Conservation (phyloP, 192 early-diverging fungal species). For the Chytriomyces sp. region DNA sequence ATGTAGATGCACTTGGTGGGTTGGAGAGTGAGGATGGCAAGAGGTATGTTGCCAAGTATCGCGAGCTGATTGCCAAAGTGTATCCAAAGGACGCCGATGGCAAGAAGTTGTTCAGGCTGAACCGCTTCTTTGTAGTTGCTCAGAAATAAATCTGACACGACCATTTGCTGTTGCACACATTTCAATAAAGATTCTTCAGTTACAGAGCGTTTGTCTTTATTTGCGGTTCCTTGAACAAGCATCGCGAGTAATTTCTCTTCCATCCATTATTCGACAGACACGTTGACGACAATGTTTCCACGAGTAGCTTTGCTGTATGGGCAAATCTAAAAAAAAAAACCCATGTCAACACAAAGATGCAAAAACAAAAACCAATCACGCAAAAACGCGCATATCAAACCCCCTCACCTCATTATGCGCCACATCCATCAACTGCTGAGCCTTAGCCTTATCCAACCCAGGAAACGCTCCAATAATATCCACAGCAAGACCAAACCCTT, state of each 20-base stretch:
- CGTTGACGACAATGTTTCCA: conserved; percentile 43
- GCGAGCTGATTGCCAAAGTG: conserved; percentile 14
- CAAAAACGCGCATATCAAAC: not conserved
- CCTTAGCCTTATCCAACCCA: conserved; percentile 40
- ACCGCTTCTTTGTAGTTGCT: conserved; percentile 21
- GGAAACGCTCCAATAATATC: conserved; percentile 30
- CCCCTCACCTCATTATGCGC: conserved; percentile 38
- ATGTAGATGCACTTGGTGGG: conserved; percentile 16
- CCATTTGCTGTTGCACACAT: too few relatives aligned
- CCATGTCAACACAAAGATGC: not conserved
- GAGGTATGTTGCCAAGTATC: conserved; percentile 10
- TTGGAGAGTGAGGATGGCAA: conserved; percentile 15
- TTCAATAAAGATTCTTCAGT: too few relatives aligned
- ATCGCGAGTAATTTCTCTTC: not conserved
- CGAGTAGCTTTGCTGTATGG: conserved; percentile 50
- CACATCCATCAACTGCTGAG: conserved; percentile 34
- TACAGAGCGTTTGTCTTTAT: not conserved
- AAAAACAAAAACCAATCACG: not conserved
- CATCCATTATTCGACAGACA: conserved; percentile 1
- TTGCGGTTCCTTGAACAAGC: not conserved
- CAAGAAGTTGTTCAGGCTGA: conserved; percentile 16
- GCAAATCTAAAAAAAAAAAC: conserved; percentile 35
- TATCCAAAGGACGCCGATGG: conserved; percentile 19
- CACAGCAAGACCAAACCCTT: conserved; percentile 40
- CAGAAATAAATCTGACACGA: not conserved